These are phyloP conservation scores for Morella rubra DNA, from an alignment of 306 rosid species.

Conservation along the genomic window DNA sequence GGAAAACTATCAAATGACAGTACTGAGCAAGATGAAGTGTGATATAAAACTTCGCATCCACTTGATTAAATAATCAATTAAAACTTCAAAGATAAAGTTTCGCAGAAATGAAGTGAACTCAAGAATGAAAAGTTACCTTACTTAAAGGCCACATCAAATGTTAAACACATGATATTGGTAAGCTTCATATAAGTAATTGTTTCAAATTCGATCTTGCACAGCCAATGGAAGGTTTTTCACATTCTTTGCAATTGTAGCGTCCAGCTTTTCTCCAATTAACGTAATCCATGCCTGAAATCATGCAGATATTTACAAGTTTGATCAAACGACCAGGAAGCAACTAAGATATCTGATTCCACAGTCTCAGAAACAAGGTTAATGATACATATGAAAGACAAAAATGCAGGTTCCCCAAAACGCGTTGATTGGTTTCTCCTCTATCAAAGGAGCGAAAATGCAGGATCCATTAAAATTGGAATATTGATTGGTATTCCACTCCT, in stretches of 20 bases:
- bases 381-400: not conserved
- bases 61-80: not conserved
- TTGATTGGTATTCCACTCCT: not conserved
- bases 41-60: not conserved
- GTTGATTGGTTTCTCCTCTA: not conserved
- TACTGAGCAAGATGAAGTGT: not conserved
- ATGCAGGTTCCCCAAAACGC: not conserved
- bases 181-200: slow-evolving; percentile 13
- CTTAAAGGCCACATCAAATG: not conserved
- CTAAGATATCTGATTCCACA: not conserved
- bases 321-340: slow-evolving; percentile 6
- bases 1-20: not conserved
- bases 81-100: not conserved
- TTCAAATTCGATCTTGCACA: slow-evolving; percentile 42
- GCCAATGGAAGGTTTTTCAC: slow-evolving; percentile 30
- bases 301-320: slow-evolving; percentile 18
- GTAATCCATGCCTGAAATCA: slow-evolving; percentile 52
- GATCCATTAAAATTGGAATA: not conserved
- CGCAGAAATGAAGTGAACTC: not conserved
- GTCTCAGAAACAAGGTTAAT: not conserved
- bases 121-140: slow-evolving; percentile 30
- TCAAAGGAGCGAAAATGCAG: not conserved
- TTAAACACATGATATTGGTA: not conserved
- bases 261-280: slow-evolving; percentile 64
- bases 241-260: slow-evolving; percentile 59